Evolutionary conservation across 805 yeast species (phyloP).

Genomic region (Candida vaughaniae): DNA sequence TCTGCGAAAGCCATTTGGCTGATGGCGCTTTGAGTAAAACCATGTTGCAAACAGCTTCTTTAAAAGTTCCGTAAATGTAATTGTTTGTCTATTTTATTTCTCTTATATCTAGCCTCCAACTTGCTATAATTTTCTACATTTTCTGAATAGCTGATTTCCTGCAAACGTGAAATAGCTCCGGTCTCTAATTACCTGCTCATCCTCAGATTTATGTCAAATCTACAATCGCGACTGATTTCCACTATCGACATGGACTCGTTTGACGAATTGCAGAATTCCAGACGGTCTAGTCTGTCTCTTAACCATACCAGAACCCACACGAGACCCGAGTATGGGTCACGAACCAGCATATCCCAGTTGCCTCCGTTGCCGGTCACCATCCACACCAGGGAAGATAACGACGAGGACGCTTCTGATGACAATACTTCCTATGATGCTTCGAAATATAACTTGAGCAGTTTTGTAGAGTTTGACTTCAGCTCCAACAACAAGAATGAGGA

Average conservation of each 20-base stretch:
- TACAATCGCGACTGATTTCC: too few relatives aligned
- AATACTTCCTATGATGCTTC: neutral
- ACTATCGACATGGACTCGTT: too few relatives aligned
- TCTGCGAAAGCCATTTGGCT: constrained; percentile 91
- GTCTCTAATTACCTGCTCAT: too few relatives aligned
- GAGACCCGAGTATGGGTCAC: constrained; percentile 13
- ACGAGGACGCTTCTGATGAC: constrained; percentile 6
- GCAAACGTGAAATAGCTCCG: too few relatives aligned
- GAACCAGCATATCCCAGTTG: constrained; percentile 12
- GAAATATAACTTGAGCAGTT: constrained; percentile 7
- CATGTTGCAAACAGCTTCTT: constrained; percentile 99
- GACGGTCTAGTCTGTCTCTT: constrained; percentile 1
- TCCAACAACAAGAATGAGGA: too few relatives aligned
- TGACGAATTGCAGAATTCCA: too few relatives aligned
- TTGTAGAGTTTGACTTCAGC: constrained; percentile 17
- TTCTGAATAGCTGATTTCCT: too few relatives aligned
- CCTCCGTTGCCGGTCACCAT: constrained; percentile 14
- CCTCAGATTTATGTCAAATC: too few relatives aligned
- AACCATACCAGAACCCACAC: constrained; percentile 5
- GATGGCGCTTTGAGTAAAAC: constrained; percentile 97
- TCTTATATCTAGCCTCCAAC: neutral
- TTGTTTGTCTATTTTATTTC: neutral
- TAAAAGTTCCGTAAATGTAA: too few relatives aligned
- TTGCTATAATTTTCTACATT: too few relatives aligned
- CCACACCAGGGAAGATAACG: neutral